Evolutionary conservation across 306 rosid genomes (phyloP).

Genomic region (Prinsepia uniflora): DNA sequence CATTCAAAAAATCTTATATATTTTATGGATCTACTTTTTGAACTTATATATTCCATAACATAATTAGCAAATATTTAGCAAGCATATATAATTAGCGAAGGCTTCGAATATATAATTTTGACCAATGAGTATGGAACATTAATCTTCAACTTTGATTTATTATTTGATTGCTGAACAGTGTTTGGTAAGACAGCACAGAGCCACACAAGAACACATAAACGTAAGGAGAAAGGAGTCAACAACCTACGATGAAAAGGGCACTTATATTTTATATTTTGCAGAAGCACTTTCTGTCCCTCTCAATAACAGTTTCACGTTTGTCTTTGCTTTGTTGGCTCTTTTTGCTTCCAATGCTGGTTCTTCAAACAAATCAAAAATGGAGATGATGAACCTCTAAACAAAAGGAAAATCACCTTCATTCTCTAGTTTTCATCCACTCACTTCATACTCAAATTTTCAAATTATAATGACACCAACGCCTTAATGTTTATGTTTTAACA

Average conservation of each 20-base stretch:
- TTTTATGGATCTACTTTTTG: too few species aligned
- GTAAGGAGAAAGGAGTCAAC: background rate
- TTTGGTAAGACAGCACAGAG: background rate
- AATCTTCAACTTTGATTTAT: background rate
- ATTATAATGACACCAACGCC: too few species aligned
- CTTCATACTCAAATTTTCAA: too few species aligned
- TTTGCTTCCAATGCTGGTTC: background rate
- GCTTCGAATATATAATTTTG: background rate
- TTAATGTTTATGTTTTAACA: too few species aligned
- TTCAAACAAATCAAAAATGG: too few species aligned
- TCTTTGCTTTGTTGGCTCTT: background rate
- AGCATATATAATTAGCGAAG: background rate
- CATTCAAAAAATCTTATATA: background rate
- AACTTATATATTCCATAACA: background rate
- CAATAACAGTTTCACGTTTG: too few species aligned
- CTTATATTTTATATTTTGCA: background rate
- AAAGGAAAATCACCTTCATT: too few species aligned
- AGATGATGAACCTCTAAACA: too few species aligned
- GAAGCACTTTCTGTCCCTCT: background rate
- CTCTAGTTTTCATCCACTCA: too few species aligned
- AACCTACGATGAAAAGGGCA: conserved; percentile 1
- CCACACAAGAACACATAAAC: background rate
- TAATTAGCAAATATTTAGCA: background rate
- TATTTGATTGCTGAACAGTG: background rate
- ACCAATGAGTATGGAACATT: background rate